phyloP scores from a whole-genome alignment of 441 rosid genomes.

The Aquilaria agallochum region DNA sequence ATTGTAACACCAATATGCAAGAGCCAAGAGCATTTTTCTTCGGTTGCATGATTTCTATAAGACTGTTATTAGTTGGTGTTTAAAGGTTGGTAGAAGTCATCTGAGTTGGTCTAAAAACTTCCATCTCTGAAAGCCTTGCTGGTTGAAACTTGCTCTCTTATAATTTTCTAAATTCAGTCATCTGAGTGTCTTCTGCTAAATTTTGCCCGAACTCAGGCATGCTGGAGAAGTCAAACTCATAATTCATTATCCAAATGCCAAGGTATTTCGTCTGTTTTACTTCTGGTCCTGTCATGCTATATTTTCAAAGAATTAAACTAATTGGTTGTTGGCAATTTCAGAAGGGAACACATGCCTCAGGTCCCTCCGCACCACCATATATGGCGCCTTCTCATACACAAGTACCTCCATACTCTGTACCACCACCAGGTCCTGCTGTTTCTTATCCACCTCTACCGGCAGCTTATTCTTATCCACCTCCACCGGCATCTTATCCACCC shows the following conservation, averaged over 20 bases:
- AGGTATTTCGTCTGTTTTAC: constrained; percentile 12
- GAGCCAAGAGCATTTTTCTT: no score
- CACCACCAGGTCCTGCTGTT: constrained; percentile 7
- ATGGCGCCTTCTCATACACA: constrained; percentile 11
- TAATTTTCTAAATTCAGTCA: no score
- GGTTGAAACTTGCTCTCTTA: no score
- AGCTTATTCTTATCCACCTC: constrained; percentile 10
- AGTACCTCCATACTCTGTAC: constrained; percentile 4
- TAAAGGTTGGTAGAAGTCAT: no score
- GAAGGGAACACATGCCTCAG: constrained; percentile 8
- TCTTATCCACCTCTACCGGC: not conserved
- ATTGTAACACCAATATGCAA: no score
- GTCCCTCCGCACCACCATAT: constrained; percentile 14
- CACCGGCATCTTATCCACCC: constrained; percentile 15
- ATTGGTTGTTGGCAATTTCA: not conserved
- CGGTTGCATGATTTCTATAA: no score
- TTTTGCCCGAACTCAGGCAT: constrained; percentile 21
- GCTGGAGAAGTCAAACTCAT: constrained; percentile 45
- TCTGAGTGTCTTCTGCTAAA: no score
- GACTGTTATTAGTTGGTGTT: no score
- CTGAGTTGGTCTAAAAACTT: no score
- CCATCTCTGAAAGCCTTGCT: no score
- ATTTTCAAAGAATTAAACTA: not conserved
- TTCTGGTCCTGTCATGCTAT: not conserved
- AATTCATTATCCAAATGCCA: constrained; percentile 23